Conservation (phyloP, 139 green algal genomes). For the Micractinium conductrix region DNA sequence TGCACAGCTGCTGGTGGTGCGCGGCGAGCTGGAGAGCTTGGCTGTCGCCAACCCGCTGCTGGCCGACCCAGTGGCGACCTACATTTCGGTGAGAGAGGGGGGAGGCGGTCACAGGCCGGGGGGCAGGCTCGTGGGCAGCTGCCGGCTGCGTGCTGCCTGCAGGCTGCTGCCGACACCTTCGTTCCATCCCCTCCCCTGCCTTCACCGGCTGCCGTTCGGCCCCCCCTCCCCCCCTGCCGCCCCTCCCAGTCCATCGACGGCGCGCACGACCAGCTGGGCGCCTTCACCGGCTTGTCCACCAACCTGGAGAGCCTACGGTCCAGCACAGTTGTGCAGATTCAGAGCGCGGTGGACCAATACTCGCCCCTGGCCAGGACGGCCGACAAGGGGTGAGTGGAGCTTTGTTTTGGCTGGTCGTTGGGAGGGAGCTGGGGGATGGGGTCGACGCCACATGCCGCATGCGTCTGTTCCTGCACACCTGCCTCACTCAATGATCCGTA, state of each 20-base stretch:
- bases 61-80: not conserved
- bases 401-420: too few species aligned
- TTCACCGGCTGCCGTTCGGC: not conserved
- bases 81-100: not conserved
- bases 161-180: too few species aligned
- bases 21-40: not conserved
- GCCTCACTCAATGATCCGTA: too few species aligned
- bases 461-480: too few species aligned
- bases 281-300: not conserved
- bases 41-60: not conserved
- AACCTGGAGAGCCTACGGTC: not conserved
- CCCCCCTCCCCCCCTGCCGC: not conserved
- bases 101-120: too few species aligned
- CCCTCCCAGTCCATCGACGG: not conserved
- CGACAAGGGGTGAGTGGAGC: conserved; percentile 2
- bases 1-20: not conserved
- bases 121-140: too few species aligned
- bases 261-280: not conserved
- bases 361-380: not conserved
- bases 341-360: not conserved
- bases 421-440: not conserved
- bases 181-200: not conserved
- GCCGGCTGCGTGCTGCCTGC: not conserved
- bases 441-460: too few species aligned
- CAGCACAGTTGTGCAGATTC: not conserved